These are phyloP conservation scores for Hypoxylon trugodes DNA, from an alignment of 495 filamentous ascomycete genomes.

Conservation along the genomic window DNA sequence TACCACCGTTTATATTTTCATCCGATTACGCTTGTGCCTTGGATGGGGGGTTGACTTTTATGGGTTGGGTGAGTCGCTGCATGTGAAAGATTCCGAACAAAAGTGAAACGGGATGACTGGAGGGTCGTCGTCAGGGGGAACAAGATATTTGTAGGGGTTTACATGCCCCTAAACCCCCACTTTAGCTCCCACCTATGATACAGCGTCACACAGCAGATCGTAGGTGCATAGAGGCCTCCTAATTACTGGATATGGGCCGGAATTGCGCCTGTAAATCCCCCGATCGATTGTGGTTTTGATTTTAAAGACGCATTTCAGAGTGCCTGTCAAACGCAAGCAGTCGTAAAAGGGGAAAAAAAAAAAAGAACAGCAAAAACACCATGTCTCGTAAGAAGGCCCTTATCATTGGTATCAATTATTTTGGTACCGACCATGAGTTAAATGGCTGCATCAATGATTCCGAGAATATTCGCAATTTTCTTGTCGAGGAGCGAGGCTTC, in stretches of 20 bases:
- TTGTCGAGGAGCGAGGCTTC: constrained; percentile 58
- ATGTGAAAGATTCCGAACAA: too few species aligned
- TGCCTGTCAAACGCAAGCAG: neutral
- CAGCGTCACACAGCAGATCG: neutral
- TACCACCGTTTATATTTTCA: too few species aligned
- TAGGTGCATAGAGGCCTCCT: neutral
- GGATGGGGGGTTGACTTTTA: too few species aligned
- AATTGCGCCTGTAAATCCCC: constrained; percentile 2
- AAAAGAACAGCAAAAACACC: neutral
- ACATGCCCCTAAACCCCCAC: too few species aligned
- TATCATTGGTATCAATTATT: constrained; percentile 70
- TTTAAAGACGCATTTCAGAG: neutral
- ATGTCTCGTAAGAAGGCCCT: constrained; percentile 62
- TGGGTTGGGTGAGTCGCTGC: too few species aligned
- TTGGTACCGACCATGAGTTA: constrained; percentile 58
- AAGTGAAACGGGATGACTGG: too few species aligned
- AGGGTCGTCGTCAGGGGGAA: too few species aligned
- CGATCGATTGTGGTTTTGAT: too few species aligned
- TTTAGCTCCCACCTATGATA: neutral
- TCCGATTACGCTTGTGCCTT: too few species aligned
- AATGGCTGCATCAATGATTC: constrained; percentile 67
- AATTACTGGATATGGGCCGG: neutral
- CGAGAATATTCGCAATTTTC: constrained; percentile 57
- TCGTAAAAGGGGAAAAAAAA: too few species aligned
- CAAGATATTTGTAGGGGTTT: too few species aligned